These are phyloP conservation scores for Verticillium zaregamsianum DNA, from an alignment of 2,329 filamentous ascomycete genomes.

Conservation along the genomic window DNA sequence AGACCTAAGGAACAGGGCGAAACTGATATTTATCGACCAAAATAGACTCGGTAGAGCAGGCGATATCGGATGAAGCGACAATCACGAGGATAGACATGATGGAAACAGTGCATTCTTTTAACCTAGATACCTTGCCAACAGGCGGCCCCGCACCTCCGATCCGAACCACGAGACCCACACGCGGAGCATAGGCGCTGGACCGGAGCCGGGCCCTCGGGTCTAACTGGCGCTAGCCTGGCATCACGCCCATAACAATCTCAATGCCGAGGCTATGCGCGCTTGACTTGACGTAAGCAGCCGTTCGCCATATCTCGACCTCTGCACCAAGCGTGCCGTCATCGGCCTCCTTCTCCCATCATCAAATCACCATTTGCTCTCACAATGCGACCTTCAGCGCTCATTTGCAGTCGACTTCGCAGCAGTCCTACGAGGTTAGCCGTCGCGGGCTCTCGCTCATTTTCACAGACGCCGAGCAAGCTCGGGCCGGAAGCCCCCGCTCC, in stretches of 20 bases:
- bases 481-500: not conserved
- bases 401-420: not conserved
- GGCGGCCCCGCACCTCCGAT: too few relatives aligned
- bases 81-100: too few relatives aligned
- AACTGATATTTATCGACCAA: too few relatives aligned
- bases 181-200: too few relatives aligned
- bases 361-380: not conserved
- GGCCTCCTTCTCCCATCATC: not conserved
- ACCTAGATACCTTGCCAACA: too few relatives aligned
- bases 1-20: too few relatives aligned
- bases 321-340: not conserved
- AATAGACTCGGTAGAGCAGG: too few relatives aligned
- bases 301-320: not conserved
- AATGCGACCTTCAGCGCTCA: not conserved
- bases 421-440: not conserved
- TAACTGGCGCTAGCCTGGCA: too few relatives aligned
- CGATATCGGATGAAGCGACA: too few relatives aligned
- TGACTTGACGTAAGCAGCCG: not conserved
- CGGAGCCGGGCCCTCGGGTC: too few relatives aligned
- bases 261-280: not conserved
- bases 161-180: too few relatives aligned
- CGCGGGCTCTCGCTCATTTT: not conserved
- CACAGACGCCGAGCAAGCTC: not conserved
- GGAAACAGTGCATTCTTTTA: too few relatives aligned
- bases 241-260: not conserved